phyloP scores from a whole-genome alignment of 805 yeast species.

The Saccharomyces jurei region DNA sequence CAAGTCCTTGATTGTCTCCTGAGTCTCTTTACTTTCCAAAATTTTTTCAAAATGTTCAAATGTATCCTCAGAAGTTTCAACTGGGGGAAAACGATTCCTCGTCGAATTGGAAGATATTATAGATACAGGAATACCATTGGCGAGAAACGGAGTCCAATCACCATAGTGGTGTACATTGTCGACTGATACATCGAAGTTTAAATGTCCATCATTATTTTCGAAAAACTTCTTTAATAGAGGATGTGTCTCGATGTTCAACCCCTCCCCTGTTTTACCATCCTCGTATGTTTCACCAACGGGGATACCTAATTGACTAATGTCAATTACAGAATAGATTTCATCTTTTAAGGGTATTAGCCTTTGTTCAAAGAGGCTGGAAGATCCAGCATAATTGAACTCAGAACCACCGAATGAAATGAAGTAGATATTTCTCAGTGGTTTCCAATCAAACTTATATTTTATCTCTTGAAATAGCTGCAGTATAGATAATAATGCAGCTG shows the following conservation, averaged over 20 bases:
- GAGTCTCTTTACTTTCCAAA: slow-evolving; percentile 41
- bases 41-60: slow-evolving; percentile 42
- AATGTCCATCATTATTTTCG: slow-evolving; percentile 15
- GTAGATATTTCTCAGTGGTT: slow-evolving; percentile 72
- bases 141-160: slow-evolving; percentile 59
- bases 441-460: slow-evolving; percentile 60
- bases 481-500: slow-evolving; percentile 60
- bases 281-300: slow-evolving; percentile 41
- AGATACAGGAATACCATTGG: slow-evolving; percentile 40
- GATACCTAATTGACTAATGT: slow-evolving; percentile 40
- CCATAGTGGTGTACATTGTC: slow-evolving; percentile 36
- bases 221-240: slow-evolving; percentile 50
- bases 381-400: slow-evolving; percentile 72
- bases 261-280: slow-evolving; percentile 18
- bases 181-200: slow-evolving; percentile 10
- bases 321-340: slow-evolving; percentile 63
- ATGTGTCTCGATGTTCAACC: slow-evolving; percentile 46
- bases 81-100: slow-evolving; percentile 36
- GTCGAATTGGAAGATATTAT: slow-evolving; percentile 12
- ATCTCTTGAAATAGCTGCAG: slow-evolving; percentile 59
- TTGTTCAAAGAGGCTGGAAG: slow-evolving; percentile 62
- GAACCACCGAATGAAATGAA: slow-evolving; percentile 79
- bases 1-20: slow-evolving; percentile 43
- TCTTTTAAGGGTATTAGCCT: slow-evolving; percentile 42
- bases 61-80: slow-evolving; percentile 61